Evolutionary conservation across 208 protist species (phyloP).

Genomic region (Porcisia hertigi): DNA sequence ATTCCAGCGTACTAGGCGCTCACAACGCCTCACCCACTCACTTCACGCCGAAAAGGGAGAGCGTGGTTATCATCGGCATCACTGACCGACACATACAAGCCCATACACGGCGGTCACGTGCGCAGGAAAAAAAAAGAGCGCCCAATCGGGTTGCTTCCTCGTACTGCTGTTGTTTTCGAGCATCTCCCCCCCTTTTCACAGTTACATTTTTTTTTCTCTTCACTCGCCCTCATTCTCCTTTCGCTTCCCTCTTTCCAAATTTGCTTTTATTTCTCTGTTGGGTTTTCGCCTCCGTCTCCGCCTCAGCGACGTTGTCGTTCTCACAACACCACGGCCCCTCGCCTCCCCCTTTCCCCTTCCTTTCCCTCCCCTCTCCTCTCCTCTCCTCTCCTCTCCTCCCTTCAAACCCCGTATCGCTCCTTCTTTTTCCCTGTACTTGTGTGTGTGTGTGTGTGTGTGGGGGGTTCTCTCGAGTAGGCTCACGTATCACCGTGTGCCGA

Average conservation of each 20-base stretch:
- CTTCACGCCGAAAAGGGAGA: not conserved
- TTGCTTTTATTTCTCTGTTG: too few relatives aligned
- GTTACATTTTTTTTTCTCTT: not conserved
- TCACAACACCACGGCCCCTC: not conserved
- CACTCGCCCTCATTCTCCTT: not conserved
- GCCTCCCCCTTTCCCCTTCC: not conserved
- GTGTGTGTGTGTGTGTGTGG: not conserved
- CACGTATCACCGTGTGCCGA: too few relatives aligned
- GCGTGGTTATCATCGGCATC: not conserved
- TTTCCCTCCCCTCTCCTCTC: not conserved
- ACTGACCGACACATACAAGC: not conserved
- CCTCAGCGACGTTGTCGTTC: not conserved
- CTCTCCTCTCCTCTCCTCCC: not conserved
- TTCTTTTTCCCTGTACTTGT: not conserved
- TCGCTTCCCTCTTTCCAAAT: not conserved
- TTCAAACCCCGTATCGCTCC: not conserved
- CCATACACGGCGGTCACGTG: not conserved
- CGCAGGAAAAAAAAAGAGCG: not conserved
- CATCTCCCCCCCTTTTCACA: not conserved
- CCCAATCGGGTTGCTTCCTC: not conserved
- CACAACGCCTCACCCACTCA: not conserved
- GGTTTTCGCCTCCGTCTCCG: not conserved
- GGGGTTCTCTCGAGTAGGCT: not conserved
- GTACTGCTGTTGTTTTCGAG: not conserved
- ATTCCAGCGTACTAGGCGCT: not conserved